Conservation (phyloP, 495 filamentous ascomycete genomes). For the Cudoniella acicularis region DNA sequence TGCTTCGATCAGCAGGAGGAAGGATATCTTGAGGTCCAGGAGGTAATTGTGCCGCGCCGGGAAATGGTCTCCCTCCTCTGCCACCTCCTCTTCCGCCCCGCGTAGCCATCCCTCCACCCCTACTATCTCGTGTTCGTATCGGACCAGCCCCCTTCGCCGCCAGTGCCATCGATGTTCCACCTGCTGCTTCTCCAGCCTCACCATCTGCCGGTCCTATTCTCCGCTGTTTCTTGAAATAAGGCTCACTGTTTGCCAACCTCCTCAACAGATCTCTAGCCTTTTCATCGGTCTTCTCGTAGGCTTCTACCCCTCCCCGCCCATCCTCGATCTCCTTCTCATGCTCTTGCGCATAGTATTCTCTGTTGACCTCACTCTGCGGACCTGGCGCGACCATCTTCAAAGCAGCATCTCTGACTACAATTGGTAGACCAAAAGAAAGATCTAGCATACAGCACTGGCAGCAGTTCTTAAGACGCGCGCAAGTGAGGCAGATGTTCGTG, state of each 20-base stretch:
- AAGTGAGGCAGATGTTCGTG: conserved; percentile 92
- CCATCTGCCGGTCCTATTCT: conserved; percentile 57
- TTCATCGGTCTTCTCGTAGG: conserved; percentile 95
- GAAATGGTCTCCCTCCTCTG: conserved; percentile 59
- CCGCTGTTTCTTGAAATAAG: conserved; percentile 84
- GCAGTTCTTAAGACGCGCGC: conserved; percentile 92
- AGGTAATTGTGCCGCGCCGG: conserved; percentile 68
- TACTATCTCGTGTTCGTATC: conserved; percentile 62
- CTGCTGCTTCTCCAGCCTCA: conserved; percentile 38
- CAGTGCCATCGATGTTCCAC: conserved; percentile 39
- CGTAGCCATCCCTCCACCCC: conserved; percentile 38
- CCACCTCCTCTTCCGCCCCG: conserved; percentile 38
- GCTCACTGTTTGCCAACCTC: conserved; percentile 83
- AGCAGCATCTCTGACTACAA: conserved; percentile 91
- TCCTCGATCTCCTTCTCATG: conserved; percentile 95
- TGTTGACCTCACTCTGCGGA: conserved; percentile 84
- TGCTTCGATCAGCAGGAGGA: conserved; percentile 75
- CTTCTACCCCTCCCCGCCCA: conserved; percentile 68
- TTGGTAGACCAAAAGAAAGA: conserved; percentile 89
- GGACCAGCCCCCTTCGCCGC: conserved; percentile 56
- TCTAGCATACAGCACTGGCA: conserved; percentile 99
- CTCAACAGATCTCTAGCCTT: conserved; percentile 86
- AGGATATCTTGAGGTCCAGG: conserved; percentile 76
- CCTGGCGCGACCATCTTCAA: conserved; percentile 95
- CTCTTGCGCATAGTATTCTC: conserved; percentile 96